Base-by-base conservation (phyloP, 306 rosid species). In the Dryas octopetala region DNA sequence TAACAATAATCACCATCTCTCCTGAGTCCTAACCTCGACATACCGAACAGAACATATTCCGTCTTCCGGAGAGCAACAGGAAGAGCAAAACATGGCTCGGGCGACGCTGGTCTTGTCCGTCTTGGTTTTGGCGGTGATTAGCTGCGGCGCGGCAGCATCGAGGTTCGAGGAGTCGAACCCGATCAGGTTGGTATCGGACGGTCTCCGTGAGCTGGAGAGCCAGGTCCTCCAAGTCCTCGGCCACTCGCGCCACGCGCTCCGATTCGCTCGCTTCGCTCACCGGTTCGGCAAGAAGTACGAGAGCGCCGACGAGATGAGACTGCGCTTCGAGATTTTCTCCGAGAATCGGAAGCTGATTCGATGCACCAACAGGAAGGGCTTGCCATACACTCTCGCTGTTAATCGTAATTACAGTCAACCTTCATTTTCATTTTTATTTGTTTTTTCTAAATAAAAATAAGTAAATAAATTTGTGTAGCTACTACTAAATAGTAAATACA, bases 181-280 rank as follows among this genome's bases (percentile, higher is more conserved):
- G 9, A 90, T 95, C 74, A 80, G 85, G 4, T 44, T 89, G 78
- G 92, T 76, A 0, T 78, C 97, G 5, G 92, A 89, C 64, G 76
- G 77, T 40, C 88, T 88, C 73, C 84, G 73, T 2, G 86, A 87
- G 5, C 4, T 86, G 53, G 91, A 95, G 54, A 75, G 82, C 5
- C 82, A 85, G 46, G 77, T 92, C 50, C 76, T 82, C 59, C 85
- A 76, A 12, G 91, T 88, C 76, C 47, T 95, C 53, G 99, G 99
- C 5, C 81, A 55, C 59, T 73, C 83, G 58, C 78, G 79, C 72
- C 86, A 75, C 28, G 91, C 93, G 70, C 75, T 80, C 74, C 82
- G 89, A 59, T 95, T 95, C 54, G 97, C 90, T 14, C 97, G 99
- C 50, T 95, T 90, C 74, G 96, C 93, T 73, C 73, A 70, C 82